A percentile compares a stretch with the other conserved stretches of the same genome.
These are phyloP conservation scores for Thielaviopsis punctulata DNA, from an alignment of 2,329 filamentous ascomycete genomes.

Conservation along the genomic window DNA sequence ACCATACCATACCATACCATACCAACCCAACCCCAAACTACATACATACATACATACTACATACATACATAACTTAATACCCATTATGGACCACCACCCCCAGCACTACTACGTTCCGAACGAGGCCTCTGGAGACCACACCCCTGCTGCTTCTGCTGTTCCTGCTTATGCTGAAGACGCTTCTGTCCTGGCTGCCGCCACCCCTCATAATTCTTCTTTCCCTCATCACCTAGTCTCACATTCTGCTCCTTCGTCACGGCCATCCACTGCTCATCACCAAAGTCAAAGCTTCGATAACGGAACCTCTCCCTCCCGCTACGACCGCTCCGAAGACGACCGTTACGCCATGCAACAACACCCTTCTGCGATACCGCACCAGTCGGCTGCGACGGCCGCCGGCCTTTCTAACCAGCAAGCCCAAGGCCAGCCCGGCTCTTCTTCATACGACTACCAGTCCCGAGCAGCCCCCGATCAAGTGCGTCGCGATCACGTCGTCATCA, in stretches of 20 bases:
- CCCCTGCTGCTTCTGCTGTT: slow-evolving; percentile 1
- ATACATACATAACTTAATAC: too few species aligned
- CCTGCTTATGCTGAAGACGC: slow-evolving; percentile 7
- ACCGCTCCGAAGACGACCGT: slow-evolving; percentile 23
- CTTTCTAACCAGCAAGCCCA: slow-evolving; percentile 25
- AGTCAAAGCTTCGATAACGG: slow-evolving; percentile 34
- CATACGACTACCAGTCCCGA: slow-evolving; percentile 19
- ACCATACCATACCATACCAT: background rate
- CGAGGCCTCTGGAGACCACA: slow-evolving; percentile 7
- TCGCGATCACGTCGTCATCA: slow-evolving; percentile 77
- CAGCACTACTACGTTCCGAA: slow-evolving; percentile 7
- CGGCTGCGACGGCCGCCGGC: too few species aligned
- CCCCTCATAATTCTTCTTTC: slow-evolving; percentile 20
- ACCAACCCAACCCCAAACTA: background rate
- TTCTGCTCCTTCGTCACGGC: slow-evolving; percentile 12
- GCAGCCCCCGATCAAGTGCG: slow-evolving; percentile 24
- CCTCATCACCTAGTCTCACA: slow-evolving; percentile 14
- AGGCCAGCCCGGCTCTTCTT: slow-evolving; percentile 21
- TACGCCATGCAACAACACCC: slow-evolving; percentile 24
- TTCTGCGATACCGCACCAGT: slow-evolving; percentile 29
- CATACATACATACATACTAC: too few species aligned
- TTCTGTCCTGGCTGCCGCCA: slow-evolving; percentile 14
- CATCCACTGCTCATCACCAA: slow-evolving; percentile 22
- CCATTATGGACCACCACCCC: slow-evolving; percentile 10
- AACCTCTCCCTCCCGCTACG: slow-evolving; percentile 14